These are phyloP conservation scores for Conoideocrella luteorostrata DNA, from an alignment of 2,329 filamentous ascomycete species.

Conservation along the genomic window DNA sequence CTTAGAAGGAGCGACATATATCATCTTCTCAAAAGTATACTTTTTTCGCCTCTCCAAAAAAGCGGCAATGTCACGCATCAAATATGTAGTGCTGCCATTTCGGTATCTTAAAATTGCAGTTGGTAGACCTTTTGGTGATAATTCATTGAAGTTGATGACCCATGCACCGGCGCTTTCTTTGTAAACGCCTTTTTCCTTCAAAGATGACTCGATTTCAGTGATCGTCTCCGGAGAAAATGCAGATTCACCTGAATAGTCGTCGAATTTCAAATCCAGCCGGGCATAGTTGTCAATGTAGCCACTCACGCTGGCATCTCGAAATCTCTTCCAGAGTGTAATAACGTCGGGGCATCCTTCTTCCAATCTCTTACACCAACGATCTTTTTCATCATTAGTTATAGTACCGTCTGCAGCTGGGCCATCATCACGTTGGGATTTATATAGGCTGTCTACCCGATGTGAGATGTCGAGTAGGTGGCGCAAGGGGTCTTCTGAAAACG, in stretches of 20 bases:
- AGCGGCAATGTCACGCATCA: slow-evolving; percentile 63
- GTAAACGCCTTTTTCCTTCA: slow-evolving; percentile 52
- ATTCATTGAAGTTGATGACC: slow-evolving; percentile 63
- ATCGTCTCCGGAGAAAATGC: slow-evolving; percentile 46
- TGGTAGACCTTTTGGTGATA: slow-evolving; percentile 59
- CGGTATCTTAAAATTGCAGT: slow-evolving; percentile 61
- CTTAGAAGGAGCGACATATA: slow-evolving; percentile 31
- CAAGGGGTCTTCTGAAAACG: slow-evolving; percentile 57
- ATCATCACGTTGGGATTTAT: slow-evolving; percentile 48
- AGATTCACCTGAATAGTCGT: slow-evolving; percentile 63
- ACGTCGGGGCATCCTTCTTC: slow-evolving; percentile 50
- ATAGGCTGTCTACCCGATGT: slow-evolving; percentile 57
- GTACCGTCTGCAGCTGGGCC: slow-evolving; percentile 28
- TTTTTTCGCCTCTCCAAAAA: slow-evolving; percentile 45
- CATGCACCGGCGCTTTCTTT: slow-evolving; percentile 59
- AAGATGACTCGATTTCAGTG: slow-evolving; percentile 48
- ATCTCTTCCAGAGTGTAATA: slow-evolving; percentile 45
- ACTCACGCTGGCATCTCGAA: slow-evolving; percentile 51
- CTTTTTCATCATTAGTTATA: no score
- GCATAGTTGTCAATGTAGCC: no score
- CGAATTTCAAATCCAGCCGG: slow-evolving; percentile 54
- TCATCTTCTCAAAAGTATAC: slow-evolving; percentile 30
- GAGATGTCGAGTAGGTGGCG: slow-evolving; percentile 64
- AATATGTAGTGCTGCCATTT: slow-evolving; percentile 57
- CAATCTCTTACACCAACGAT: slow-evolving; percentile 32